phyloP scores from a whole-genome alignment of 106 monocot genomes.

The Acanthochlamys bracteata region DNA sequence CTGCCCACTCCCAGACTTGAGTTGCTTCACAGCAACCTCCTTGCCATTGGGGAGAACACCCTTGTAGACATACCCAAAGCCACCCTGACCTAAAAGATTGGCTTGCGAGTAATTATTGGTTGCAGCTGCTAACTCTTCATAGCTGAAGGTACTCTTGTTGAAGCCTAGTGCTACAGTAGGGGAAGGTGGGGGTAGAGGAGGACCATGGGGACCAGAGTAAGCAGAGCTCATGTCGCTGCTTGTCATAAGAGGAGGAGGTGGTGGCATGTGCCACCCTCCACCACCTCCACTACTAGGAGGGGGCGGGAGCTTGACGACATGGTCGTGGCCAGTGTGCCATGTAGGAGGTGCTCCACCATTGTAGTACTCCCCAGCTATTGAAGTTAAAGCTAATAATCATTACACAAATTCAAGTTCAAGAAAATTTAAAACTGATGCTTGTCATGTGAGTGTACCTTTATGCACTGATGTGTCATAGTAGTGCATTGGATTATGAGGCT shows the following conservation, averaged over 20 bases:
- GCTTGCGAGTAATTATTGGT: conserved; percentile 47
- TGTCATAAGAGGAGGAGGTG: conserved; percentile 9
- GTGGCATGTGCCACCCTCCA: conserved; percentile 18
- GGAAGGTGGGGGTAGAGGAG: conserved; percentile 31
- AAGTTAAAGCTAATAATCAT: background rate
- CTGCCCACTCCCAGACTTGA: conserved; percentile 67
- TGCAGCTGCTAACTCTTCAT: conserved; percentile 67
- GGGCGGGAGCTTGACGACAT: conserved; percentile 24
- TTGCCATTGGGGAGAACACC: conserved; percentile 65
- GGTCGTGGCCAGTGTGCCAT: conserved; percentile 28
- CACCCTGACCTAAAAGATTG: conserved; percentile 77
- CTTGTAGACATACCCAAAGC: conserved; percentile 81
- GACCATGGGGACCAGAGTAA: conserved; percentile 48
- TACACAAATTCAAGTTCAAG: background rate
- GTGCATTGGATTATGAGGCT: conserved; percentile 27
- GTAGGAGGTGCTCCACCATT: conserved; percentile 20
- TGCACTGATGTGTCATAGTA: conserved; percentile 45
- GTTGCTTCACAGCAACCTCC: conserved; percentile 78
- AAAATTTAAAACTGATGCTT: background rate
- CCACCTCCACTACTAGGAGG: conserved; percentile 20
- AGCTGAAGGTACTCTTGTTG: conserved; percentile 67
- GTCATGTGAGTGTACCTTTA: conserved; percentile 19
- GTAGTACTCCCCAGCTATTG: conserved; percentile 18
- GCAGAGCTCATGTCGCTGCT: conserved; percentile 31
- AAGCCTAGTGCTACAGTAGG: conserved; percentile 38